Percentiles rank a stretch among this genome's conserved stretches.
These are phyloP conservation scores for Glycine tomentella DNA, from an alignment of 306 rosid species.

Conservation along the genomic window DNA sequence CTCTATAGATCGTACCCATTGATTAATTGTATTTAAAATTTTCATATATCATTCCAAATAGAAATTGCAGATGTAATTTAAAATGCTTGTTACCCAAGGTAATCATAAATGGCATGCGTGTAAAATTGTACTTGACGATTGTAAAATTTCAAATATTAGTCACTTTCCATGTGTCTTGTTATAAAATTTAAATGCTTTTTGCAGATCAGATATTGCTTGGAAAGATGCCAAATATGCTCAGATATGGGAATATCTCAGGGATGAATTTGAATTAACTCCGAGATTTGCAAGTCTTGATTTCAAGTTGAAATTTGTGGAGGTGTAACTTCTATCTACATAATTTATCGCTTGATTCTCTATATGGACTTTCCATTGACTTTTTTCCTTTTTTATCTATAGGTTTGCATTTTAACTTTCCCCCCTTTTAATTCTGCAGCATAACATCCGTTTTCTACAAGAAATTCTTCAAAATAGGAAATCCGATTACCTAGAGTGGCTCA, in stretches of 20 bases:
- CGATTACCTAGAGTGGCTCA: conserved; percentile 94
- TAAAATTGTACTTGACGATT: neutral
- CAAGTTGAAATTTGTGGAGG: conserved; percentile 99
- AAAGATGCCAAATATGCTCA: conserved; percentile 99
- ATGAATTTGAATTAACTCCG: conserved; percentile 92
- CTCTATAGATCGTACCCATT: neutral
- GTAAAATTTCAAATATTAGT: neutral
- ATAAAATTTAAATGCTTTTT: conserved; percentile 32
- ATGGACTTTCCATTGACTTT: neutral
- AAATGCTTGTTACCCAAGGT: neutral
- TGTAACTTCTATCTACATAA: conserved; percentile 18
- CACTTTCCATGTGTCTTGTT: neutral
- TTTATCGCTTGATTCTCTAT: conserved; percentile 6
- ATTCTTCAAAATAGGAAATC: conserved; percentile 97
- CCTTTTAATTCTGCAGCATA: conserved; percentile 67
- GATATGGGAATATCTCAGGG: conserved; percentile 98
- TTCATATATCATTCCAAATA: neutral
- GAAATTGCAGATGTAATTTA: neutral
- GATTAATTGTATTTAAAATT: neutral
- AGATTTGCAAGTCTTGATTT: conserved; percentile 96
- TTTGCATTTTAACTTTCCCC: conserved; percentile 4
- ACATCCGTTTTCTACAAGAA: conserved; percentile 95
- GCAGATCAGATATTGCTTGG: conserved; percentile 99
- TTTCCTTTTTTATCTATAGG: neutral
- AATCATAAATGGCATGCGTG: neutral